Percentiles rank a stretch among this genome's conserved stretches.
Evolutionary conservation across 495 filamentous ascomycete species (phyloP).

Genomic region (Hypoxylon fragiforme): DNA sequence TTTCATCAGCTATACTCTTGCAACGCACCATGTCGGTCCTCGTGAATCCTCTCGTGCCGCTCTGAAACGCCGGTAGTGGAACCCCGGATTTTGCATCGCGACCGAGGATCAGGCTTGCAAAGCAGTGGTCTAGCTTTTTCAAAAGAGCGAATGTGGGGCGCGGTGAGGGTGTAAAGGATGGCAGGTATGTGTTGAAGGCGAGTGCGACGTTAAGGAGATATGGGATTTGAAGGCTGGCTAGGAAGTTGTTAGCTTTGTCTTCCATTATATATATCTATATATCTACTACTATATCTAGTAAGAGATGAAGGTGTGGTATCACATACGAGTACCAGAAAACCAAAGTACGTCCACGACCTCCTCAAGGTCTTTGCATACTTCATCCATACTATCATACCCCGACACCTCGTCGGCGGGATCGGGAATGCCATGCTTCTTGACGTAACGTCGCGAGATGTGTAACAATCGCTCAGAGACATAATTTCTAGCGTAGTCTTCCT

Average conservation of each 20-base stretch:
- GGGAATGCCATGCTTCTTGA: slow-evolving; percentile 68
- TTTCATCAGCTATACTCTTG: slow-evolving; percentile 72
- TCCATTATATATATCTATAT: too few relatives aligned
- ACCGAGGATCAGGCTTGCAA: slow-evolving; percentile 70
- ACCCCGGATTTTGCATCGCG: slow-evolving; percentile 66
- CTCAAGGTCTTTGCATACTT: slow-evolving; percentile 72
- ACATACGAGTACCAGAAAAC: slow-evolving; percentile 79
- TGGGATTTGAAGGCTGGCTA: slow-evolving; percentile 81
- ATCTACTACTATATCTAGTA: not conserved
- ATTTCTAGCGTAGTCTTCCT: slow-evolving; percentile 74
- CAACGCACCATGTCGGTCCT: slow-evolving; percentile 82
- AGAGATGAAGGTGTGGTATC: slow-evolving; percentile 5
- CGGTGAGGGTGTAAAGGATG: slow-evolving; percentile 68
- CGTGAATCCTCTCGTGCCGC: slow-evolving; percentile 47
- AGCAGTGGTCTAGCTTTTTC: slow-evolving; percentile 76
- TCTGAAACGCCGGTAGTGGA: slow-evolving; percentile 67
- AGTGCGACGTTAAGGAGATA: slow-evolving; percentile 77
- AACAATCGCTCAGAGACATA: slow-evolving; percentile 67
- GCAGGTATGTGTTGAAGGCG: slow-evolving; percentile 65
- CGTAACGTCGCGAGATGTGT: slow-evolving; percentile 68
- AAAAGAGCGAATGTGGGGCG: slow-evolving; percentile 66
- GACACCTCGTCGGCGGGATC: slow-evolving; percentile 56
- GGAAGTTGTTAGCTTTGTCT: not conserved
- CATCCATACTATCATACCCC: slow-evolving; percentile 69
- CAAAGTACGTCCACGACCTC: slow-evolving; percentile 75